Base-by-base conservation (phyloP, 2,329 filamentous ascomycete species). In the Penicillium janthinellum region DNA sequence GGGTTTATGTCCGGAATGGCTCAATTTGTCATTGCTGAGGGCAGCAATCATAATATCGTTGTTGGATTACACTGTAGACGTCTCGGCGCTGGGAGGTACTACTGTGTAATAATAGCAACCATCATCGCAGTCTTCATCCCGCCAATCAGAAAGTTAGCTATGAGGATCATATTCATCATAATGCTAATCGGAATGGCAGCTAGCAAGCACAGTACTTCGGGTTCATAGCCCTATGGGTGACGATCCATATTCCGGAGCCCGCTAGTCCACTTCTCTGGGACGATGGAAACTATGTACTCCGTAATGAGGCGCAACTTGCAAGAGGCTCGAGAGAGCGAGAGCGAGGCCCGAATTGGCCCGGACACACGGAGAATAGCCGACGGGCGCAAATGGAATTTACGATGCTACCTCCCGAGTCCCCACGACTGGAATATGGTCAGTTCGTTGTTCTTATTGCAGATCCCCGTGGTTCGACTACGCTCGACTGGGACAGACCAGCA, bases 311-410 rank as follows among this genome's bases (percentile, higher is more conserved):
- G 20, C 20, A 20, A 20, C 20, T 20, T 45, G 4, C 7, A 8
- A 47, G 44, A 47, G 44, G 44, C 42, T 47, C 44, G 44, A 28
- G 22, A 31, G 44, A 44, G 22, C 15, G 20, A 42, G n/a, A 10
- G 38, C 7, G 15, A 17, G n/a, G 11, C 39, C 8, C 41, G 44
- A 35, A 38, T 38, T 38, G 38, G 51, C 8, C 31, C 44, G 35
- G 31, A 11, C 14, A 22, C 22, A 35, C 54, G 54, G 34, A 56
- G 54, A 56, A 56, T 49, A 56, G 53, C 34, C 28, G 17, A 51
- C 34, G 28, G 22, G 60, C 52, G 51, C 39, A 50, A 12, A 12
- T 62, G 61, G 61, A 63, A 63, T 63, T 49, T 35, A 22, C 34
- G 42, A 61, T 63, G 61, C 49, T 60, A 63, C 61, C 25, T 50